These are phyloP conservation scores for Citrus hindsii DNA, from an alignment of 345 rosid species.

Conservation along the genomic window DNA sequence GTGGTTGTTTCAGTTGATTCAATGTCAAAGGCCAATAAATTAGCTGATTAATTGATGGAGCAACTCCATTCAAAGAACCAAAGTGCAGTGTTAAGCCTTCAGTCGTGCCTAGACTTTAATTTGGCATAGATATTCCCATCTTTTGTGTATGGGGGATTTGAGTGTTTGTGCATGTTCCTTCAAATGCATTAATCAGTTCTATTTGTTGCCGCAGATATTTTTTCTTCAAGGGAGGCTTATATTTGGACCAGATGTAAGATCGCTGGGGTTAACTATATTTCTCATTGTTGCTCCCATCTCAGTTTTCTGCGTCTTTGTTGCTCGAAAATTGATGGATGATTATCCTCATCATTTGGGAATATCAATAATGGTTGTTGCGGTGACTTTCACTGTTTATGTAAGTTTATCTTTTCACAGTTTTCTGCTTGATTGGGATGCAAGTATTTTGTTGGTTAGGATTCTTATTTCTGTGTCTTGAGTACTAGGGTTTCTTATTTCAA, in stretches of 20 bases:
- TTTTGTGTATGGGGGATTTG: not conserved
- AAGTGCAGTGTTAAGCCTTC: not conserved
- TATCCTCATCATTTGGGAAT: constrained; percentile 75
- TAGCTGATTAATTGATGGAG: not conserved
- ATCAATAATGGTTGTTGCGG: constrained; percentile 55
- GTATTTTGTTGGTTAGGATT: no score
- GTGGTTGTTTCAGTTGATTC: not conserved
- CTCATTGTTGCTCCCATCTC: constrained; percentile 80
- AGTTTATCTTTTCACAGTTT: constrained; percentile 23
- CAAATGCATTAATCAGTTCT: not conserved
- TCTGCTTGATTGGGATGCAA: no score
- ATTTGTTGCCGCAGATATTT: constrained; percentile 63
- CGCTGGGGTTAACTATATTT: constrained; percentile 70
- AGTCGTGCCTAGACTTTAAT: not conserved
- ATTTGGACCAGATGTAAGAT: constrained; percentile 98
- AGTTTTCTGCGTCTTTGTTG: constrained; percentile 84
- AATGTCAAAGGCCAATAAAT: not conserved
- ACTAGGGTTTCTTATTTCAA: no score
- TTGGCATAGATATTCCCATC: not conserved
- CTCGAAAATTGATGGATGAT: constrained; percentile 72
- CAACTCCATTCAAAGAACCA: not conserved
- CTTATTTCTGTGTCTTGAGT: no score
- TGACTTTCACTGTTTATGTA: constrained; percentile 69
- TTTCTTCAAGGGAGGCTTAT: constrained; percentile 85
- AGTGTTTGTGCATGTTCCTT: not conserved